Evolutionary conservation across 192 early-diverging fungal genomes (phyloP).

Genomic region (Coemansia sp.): DNA sequence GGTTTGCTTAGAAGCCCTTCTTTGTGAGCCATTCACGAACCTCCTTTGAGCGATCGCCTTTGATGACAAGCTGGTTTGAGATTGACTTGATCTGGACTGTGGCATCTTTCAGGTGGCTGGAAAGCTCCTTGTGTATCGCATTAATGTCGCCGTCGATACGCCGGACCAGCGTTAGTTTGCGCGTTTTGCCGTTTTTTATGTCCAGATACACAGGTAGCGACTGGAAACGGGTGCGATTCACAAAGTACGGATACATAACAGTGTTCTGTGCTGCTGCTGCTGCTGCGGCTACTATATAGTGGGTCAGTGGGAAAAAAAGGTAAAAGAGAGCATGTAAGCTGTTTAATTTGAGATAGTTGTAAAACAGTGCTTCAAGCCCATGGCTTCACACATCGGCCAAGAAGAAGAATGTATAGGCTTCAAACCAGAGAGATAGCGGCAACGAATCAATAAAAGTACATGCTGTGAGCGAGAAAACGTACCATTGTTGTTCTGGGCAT

Average conservation of each 20-base stretch:
- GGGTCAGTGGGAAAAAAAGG: neutral
- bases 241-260: conserved; percentile 57
- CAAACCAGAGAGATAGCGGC: neutral
- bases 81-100: conserved; percentile 37
- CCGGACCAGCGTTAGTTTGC: conserved; percentile 64
- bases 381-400: too few relatives aligned
- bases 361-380: neutral
- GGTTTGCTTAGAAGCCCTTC: conserved; percentile 56
- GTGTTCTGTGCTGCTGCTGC: neutral
- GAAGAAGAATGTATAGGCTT: neutral
- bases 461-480: neutral
- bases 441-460: neutral
- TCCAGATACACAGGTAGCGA: conserved; percentile 73
- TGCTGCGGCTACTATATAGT: too few relatives aligned
- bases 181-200: conserved; percentile 65
- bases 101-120: conserved; percentile 18
- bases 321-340: neutral
- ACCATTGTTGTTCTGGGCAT: neutral
- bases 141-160: conserved; percentile 69
- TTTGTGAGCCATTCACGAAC: conserved; percentile 59
- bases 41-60: conserved; percentile 53
- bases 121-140: conserved; percentile 42
- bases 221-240: conserved; percentile 62
- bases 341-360: neutral
- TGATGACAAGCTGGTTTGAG: conserved; percentile 61